Evolutionary conservation across 495 filamentous ascomycete genomes (phyloP).

Genomic region (Xanthoparmelia taractica): DNA sequence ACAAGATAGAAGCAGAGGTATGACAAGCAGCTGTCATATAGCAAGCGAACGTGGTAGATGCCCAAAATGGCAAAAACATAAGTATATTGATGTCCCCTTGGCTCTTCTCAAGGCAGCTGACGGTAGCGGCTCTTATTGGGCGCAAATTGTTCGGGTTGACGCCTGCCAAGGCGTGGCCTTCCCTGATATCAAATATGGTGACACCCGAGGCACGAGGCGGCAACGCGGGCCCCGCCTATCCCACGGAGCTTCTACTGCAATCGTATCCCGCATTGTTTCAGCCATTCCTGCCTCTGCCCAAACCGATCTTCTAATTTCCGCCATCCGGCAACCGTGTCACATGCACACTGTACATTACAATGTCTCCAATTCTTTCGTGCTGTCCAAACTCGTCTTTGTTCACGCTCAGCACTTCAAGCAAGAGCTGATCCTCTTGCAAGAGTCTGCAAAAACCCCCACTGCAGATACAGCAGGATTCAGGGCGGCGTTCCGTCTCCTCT

Average conservation of each 20-base stretch:
- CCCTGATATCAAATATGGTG: neutral
- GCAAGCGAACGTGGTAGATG: neutral
- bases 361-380: neutral
- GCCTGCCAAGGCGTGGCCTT: neutral
- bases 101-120: neutral
- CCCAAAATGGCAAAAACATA: too few relatives aligned
- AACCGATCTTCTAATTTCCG: neutral
- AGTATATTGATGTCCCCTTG: neutral
- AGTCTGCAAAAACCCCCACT: neutral
- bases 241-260: neutral
- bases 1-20: neutral
- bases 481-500: neutral
- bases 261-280: neutral
- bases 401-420: neutral
- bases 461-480: neutral
- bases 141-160: neutral
- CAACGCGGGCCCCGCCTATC: neutral
- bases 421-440: neutral
- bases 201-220: neutral
- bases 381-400: neutral
- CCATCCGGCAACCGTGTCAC: neutral
- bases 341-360: neutral
- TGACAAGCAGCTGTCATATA: constrained; percentile 3
- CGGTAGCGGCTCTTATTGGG: neutral
- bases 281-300: neutral